These are phyloP conservation scores for Paracoccidioides brasiliensis DNA, from an alignment of 2,329 filamentous ascomycete genomes.

Conservation along the genomic window DNA sequence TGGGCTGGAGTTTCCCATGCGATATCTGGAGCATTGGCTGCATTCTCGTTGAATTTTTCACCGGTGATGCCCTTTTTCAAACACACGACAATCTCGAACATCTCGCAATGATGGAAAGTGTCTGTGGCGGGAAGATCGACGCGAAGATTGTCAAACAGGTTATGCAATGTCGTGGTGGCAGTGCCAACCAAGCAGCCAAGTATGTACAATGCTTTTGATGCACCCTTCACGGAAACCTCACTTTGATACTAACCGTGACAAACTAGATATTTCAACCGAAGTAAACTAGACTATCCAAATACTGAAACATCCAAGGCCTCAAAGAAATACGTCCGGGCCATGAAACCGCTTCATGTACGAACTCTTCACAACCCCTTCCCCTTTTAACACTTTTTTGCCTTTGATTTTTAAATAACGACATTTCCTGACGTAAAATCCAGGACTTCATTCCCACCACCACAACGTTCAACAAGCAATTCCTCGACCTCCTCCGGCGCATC, in stretches of 20 bases:
- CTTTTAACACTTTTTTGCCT: not conserved
- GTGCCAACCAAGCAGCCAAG: conserved; percentile 43
- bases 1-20: conserved; percentile 55
- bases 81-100: conserved; percentile 57
- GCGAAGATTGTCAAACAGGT: conserved; percentile 42
- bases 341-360: conserved; percentile 50
- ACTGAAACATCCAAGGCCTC: conserved; percentile 50
- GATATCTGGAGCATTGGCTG: conserved; percentile 60
- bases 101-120: conserved; percentile 56
- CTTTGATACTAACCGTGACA: too few species aligned
- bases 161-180: conserved; percentile 34
- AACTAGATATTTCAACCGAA: conserved; percentile 41
- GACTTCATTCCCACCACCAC: conserved; percentile 50
- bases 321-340: conserved; percentile 54
- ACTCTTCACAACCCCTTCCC: conserved; percentile 3
- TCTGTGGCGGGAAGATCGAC: conserved; percentile 45
- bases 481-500: conserved; percentile 49
- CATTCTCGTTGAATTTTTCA: conserved; percentile 56
- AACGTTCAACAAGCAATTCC: conserved; percentile 49
- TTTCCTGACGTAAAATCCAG: conserved; percentile 25
- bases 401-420: not conserved
- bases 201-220: conserved; percentile 26
- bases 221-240: not conserved
- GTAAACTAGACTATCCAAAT: conserved; percentile 51
- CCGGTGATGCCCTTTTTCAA: conserved; percentile 54